Evolutionary conservation across 768 basidiomycete genomes (phyloP).

Genomic region (Rhizopogon rudus): DNA sequence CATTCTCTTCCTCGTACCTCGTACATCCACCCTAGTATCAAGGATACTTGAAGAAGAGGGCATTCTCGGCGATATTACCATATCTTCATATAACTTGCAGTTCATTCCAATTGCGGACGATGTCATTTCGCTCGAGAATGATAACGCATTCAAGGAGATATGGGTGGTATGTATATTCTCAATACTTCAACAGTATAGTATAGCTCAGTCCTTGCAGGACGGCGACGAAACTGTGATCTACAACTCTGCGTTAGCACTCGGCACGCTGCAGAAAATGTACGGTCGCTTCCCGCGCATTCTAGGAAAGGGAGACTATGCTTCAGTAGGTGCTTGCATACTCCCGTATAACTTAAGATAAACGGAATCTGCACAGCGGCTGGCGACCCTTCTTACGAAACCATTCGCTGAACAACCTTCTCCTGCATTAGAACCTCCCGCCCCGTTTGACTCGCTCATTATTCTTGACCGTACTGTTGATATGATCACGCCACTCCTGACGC

Average conservation of each 20-base stretch:
- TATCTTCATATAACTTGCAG: constrained; percentile 86
- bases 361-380: constrained; percentile 55
- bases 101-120: constrained; percentile 94
- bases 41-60: constrained; percentile 92
- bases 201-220: constrained; percentile 47
- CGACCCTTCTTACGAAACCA: constrained; percentile 63
- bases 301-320: constrained; percentile 88
- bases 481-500: constrained; percentile 93
- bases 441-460: constrained; percentile 82
- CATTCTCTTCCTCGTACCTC: constrained; percentile 83
- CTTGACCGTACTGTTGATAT: constrained; percentile 90
- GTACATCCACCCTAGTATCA: constrained; percentile 80
- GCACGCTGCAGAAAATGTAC: constrained; percentile 77
- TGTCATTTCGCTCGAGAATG: constrained; percentile 85
- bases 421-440: constrained; percentile 44
- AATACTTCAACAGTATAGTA: neutral
- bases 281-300: constrained; percentile 89
- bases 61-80: constrained; percentile 91
- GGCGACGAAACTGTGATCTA: constrained; percentile 89
- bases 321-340: constrained; percentile 38
- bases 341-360: neutral
- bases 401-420: constrained; percentile 36
- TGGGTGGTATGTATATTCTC: constrained; percentile 68
- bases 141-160: constrained; percentile 80
- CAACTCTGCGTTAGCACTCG: constrained; percentile 83